A percentile compares a stretch with the other conserved stretches of the same genome.
Conservation (phyloP, 805 yeast genomes). For the Dipodascopsis tothii region DNA sequence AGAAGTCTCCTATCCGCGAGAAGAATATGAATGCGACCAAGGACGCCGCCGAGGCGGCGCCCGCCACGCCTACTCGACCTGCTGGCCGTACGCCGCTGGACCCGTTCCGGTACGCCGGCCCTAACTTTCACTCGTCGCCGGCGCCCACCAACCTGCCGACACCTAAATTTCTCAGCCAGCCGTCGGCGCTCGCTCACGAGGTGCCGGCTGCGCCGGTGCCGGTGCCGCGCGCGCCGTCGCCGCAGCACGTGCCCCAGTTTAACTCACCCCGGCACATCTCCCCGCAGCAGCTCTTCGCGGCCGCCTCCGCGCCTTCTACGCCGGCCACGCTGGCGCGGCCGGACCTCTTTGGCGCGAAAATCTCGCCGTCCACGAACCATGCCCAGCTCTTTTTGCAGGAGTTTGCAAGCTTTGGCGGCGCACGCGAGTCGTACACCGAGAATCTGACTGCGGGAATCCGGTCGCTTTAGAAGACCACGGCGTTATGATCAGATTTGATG, state of each 20-base stretch:
- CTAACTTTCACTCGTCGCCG: constrained; percentile 26
- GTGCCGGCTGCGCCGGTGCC: too few species aligned
- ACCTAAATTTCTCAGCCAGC: constrained; percentile 24
- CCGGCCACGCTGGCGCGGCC: neutral
- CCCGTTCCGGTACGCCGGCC: constrained; percentile 23
- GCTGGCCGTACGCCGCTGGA: neutral
- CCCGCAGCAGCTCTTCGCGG: too few species aligned
- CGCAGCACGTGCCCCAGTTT: neutral
- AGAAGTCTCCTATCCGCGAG: neutral
- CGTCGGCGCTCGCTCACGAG: too few species aligned
- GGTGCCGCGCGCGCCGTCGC: neutral
- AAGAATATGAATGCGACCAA: neutral
- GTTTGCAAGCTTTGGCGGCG: neutral
- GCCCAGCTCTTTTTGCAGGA: neutral
- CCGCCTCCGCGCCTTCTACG: too few species aligned
- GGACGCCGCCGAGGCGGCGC: neutral
- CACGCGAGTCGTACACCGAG: neutral
- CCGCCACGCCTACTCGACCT: constrained; percentile 8
- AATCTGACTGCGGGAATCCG: neutral
- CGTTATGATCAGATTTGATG: neutral
- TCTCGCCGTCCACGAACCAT: neutral
- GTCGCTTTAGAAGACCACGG: neutral
- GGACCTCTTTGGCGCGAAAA: neutral
- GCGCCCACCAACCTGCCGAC: constrained; percentile 26
- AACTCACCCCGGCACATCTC: neutral